A percentile compares a stretch with the other conserved stretches of the same genome.
These are phyloP conservation scores for Clonostachys solani DNA, from an alignment of 2,329 filamentous ascomycete species.

Conservation along the genomic window DNA sequence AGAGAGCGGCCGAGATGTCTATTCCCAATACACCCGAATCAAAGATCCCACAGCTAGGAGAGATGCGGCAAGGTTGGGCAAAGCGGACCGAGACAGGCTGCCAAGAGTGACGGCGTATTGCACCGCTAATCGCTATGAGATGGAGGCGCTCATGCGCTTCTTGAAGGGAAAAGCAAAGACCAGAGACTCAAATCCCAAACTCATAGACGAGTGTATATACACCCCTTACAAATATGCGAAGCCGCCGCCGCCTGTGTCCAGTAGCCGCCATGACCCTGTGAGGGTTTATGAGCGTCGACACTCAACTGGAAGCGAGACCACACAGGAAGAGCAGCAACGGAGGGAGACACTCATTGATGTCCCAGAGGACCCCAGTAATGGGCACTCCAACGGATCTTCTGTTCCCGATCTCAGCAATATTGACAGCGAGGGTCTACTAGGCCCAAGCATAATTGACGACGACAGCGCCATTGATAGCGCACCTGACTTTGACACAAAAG, in stretches of 20 bases:
- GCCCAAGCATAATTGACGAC: constrained; percentile 25
- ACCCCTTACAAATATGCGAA: constrained; percentile 81
- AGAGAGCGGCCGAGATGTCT: constrained; percentile 91
- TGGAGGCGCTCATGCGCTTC: constrained; percentile 86
- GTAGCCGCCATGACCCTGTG: constrained; percentile 24
- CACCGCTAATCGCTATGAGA: constrained; percentile 85
- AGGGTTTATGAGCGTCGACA: constrained; percentile 63
- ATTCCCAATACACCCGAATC: constrained; percentile 95
- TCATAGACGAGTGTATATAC: constrained; percentile 98
- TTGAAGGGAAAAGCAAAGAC: constrained; percentile 79
- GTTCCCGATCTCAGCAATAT: constrained; percentile 12
- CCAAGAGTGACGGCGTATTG: constrained; percentile 96
- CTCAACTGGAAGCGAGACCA: constrained; percentile 65
- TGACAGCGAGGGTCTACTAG: constrained; percentile 24
- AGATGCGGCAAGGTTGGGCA: constrained; percentile 88
- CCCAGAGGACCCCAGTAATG: constrained; percentile 1
- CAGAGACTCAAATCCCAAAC: constrained; percentile 78
- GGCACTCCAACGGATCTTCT: constrained; percentile 1
- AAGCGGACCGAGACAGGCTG: constrained; percentile 82
- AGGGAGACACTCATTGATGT: constrained; percentile 13
- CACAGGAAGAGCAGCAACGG: constrained; percentile 31
- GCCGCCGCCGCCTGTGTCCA: constrained; percentile 2
- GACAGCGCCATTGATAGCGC: constrained; percentile 36
- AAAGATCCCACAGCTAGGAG: constrained; percentile 91
- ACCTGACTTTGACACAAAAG: constrained; percentile 77